A percentile compares a stretch with the other conserved stretches of the same genome.
Conservation (phyloP, 2,329 filamentous ascomycete genomes). For the Cladosporium halotolerans region DNA sequence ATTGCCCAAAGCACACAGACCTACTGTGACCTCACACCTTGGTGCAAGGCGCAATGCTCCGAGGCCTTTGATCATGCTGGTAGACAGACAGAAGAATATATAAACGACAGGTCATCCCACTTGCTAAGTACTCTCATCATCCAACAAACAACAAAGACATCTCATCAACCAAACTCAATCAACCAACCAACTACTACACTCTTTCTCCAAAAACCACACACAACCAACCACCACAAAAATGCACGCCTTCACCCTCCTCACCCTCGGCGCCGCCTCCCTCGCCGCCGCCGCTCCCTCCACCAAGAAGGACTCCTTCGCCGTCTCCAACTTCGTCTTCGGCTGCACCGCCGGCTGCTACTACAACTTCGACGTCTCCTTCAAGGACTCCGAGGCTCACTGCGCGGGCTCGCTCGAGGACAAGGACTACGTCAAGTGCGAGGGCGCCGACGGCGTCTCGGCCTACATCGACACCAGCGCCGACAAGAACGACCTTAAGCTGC, state of each 20-base stretch:
- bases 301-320: constrained; percentile 13
- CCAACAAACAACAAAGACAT: not conserved
- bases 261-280: constrained; percentile 16
- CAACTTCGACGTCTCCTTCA: constrained; percentile 18
- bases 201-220: not conserved
- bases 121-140: too few species aligned
- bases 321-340: constrained; percentile 23
- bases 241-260: constrained; percentile 17
- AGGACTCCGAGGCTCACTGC: constrained; percentile 16
- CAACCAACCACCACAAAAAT: constrained; percentile 15
- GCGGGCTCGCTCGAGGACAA: constrained; percentile 14
- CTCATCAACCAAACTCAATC: not conserved
- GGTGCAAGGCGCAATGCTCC: too few species aligned
- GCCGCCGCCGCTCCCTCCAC: constrained; percentile 15
- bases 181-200: not conserved
- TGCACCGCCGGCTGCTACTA: constrained; percentile 21
- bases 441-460: constrained; percentile 14
- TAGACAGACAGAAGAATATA: too few species aligned
- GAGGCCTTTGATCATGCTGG: too few species aligned
- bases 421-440: constrained; percentile 21
- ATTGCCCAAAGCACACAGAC: not conserved
- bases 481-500: constrained; percentile 17
- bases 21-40: not conserved
- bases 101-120: too few species aligned
- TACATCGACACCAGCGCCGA: constrained; percentile 17